phyloP scores from a whole-genome alignment of 2,329 filamentous ascomycete species.

The Pyrenophora seminiperda region DNA sequence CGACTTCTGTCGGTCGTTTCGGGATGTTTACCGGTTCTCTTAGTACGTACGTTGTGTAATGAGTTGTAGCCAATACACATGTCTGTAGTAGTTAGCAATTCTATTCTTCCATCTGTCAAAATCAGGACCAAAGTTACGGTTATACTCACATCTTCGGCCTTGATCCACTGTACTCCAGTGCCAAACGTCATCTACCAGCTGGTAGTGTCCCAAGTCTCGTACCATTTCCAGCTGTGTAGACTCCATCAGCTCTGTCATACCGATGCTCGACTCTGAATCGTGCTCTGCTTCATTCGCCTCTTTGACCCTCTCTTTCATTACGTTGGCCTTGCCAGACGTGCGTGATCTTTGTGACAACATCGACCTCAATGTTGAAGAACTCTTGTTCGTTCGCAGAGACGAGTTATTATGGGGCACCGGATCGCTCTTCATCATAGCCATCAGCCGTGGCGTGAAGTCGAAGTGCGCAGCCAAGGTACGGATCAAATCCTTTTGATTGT shows the following conservation, averaged over 20 bases:
- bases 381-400: slow-evolving; percentile 32
- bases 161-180: slow-evolving; percentile 77
- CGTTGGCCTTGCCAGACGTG: slow-evolving; percentile 27
- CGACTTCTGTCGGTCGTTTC: slow-evolving; percentile 39
- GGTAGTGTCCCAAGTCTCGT: slow-evolving; percentile 56
- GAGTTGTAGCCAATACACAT: slow-evolving; percentile 75
- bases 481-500: slow-evolving; percentile 62
- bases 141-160: slow-evolving; percentile 63
- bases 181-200: slow-evolving; percentile 72
- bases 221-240: slow-evolving; percentile 45
- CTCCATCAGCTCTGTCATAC: slow-evolving; percentile 44
- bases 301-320: slow-evolving; percentile 17
- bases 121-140: not conserved
- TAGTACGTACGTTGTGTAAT: slow-evolving; percentile 54
- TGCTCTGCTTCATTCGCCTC: slow-evolving; percentile 19
- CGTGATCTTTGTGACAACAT: slow-evolving; percentile 36
- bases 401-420: slow-evolving; percentile 47
- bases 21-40: slow-evolving; percentile 27
- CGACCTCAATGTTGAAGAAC: slow-evolving; percentile 39
- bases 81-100: slow-evolving; percentile 51
- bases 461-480: slow-evolving; percentile 65
- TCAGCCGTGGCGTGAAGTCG: slow-evolving; percentile 69
- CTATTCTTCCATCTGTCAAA: not conserved
- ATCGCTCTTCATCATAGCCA: slow-evolving; percentile 66
- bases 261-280: slow-evolving; percentile 45